Base-by-base conservation (phyloP, 345 rosid species). In the Noccaea bulbosa region DNA sequence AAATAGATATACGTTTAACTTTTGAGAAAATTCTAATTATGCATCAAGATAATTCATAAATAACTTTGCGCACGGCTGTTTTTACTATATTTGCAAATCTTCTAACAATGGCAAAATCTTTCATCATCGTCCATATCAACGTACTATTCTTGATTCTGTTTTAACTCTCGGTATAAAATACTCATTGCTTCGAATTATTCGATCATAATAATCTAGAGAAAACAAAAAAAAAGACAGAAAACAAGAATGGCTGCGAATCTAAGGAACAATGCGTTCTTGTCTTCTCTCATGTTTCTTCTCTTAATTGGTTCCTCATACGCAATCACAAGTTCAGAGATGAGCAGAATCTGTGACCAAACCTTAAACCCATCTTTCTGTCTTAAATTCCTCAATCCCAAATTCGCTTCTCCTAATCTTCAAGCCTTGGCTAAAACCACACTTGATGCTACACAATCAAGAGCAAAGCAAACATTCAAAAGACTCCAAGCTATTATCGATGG, bases 191-290 rank as follows among this genome's bases (percentile, higher is more conserved):
- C 30, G 7, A 48, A 37, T 14, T 14, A 2, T 32, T 45, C 20
- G 7, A 40, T 43, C 54, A 22, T 10, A 50, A 22, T 10, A 50
- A 59, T 33, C 61, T 11, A 45, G 16, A 11, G 58, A 12, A 56
- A 0, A 24, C 51, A 50, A 4, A 20, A 30, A 47, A 55, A 11
- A 34, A 30, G n/a, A 50, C 67, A 59, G 72, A 74, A 73, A 67
- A 53, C 78, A 75, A 75, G 69, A 67, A 75, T 75, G 78, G 69
- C 58, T 43, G 44, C 69, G 39, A 67, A 62, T 68, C 68, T 16
- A 37, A 68, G 58, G 64, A 68, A 68, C 73, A 75, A 68, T 68
- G 58, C 67, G n/a, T 60, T 75, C 78, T 69, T 75, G 58, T 74
- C 78, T 52, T 75, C 70, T 68, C 73, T 75, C 12, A 68, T 68